phyloP scores from a whole-genome alignment of 495 filamentous ascomycete species.

The Thermochaetoides thermophila region DNA sequence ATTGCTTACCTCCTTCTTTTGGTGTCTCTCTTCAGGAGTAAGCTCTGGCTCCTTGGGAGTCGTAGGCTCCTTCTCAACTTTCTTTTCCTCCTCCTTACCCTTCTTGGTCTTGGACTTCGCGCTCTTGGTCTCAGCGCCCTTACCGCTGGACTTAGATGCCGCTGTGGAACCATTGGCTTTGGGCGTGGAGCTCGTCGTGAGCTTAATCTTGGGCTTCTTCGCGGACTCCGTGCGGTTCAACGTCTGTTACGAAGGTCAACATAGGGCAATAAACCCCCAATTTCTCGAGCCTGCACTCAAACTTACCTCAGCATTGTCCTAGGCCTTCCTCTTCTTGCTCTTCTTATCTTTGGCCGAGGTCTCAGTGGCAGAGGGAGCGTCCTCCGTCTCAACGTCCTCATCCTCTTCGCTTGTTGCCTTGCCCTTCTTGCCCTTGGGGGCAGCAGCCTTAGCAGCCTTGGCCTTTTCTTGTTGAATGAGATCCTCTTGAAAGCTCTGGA shows the following conservation, averaged over 20 bases:
- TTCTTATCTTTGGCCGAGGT: conserved; percentile 41
- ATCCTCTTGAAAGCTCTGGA: conserved; percentile 52
- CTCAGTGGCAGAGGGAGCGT: conserved; percentile 35
- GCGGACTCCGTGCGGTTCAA: conserved; percentile 50
- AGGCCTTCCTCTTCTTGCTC: conserved; percentile 56
- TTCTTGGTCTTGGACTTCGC: conserved; percentile 51
- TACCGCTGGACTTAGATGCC: conserved; percentile 35
- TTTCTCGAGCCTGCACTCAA: background rate
- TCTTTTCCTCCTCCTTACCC: conserved; percentile 47
- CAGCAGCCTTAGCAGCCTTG: conserved; percentile 47
- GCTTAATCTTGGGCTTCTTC: conserved; percentile 53
- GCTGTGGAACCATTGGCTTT: conserved; percentile 39
- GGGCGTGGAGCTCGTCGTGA: conserved; percentile 34
- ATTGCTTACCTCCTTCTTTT: conserved; percentile 43
- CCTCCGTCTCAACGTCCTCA: conserved; percentile 66
- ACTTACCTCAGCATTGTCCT: conserved; percentile 52
- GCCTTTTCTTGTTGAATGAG: conserved; percentile 41
- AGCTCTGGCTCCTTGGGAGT: conserved; percentile 36
- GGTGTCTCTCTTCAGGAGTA: conserved; percentile 30
- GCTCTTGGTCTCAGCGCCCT: conserved; percentile 36
- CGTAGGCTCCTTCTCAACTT: conserved; percentile 39
- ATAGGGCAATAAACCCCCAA: conserved; percentile 6
- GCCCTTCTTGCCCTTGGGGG: conserved; percentile 46
- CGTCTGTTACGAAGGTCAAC: conserved; percentile 24
- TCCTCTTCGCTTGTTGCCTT: conserved; percentile 37